Conservation (phyloP, 1,284 basidiomycete species). For the Amylostereum areolatum region DNA sequence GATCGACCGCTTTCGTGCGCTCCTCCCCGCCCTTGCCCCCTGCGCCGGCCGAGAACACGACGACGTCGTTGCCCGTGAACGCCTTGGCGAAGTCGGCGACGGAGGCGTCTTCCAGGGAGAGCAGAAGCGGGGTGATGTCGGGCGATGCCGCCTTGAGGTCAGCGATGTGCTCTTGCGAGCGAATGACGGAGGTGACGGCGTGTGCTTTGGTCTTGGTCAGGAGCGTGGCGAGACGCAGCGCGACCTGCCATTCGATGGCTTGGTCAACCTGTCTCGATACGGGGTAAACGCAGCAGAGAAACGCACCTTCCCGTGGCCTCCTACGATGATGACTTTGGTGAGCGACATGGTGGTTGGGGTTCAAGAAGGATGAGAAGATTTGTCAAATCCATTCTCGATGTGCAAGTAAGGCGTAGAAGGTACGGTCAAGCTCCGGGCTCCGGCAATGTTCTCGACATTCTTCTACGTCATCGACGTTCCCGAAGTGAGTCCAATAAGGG, state of each 20-base stretch:
- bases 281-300: neutral
- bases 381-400: too few species aligned
- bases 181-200: conserved; percentile 54
- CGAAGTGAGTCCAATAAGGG: too few species aligned
- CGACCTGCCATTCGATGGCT: conserved; percentile 30
- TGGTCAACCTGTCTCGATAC: neutral
- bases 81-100: conserved; percentile 41
- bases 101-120: conserved; percentile 55
- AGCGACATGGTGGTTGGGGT: conserved; percentile 7
- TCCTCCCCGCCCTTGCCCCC: conserved; percentile 63
- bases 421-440: too few species aligned
- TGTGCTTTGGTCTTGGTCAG: conserved; percentile 32
- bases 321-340: conserved; percentile 35
- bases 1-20: conserved; percentile 63
- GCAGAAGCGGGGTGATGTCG: conserved; percentile 43
- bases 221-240: conserved; percentile 46
- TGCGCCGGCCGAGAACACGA: conserved; percentile 67
- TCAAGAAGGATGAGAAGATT: too few species aligned
- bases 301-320: conserved; percentile 46
- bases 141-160: conserved; percentile 39
- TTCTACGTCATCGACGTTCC: too few species aligned
- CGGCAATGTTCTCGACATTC: too few species aligned
- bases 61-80: conserved; percentile 45
- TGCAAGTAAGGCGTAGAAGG: too few species aligned
- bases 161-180: conserved; percentile 36